Percentiles rank a stretch among this genome's conserved stretches.
Evolutionary conservation across 139 green algal species (phyloP).

Genomic region (Picochlorum costavermella): DNA sequence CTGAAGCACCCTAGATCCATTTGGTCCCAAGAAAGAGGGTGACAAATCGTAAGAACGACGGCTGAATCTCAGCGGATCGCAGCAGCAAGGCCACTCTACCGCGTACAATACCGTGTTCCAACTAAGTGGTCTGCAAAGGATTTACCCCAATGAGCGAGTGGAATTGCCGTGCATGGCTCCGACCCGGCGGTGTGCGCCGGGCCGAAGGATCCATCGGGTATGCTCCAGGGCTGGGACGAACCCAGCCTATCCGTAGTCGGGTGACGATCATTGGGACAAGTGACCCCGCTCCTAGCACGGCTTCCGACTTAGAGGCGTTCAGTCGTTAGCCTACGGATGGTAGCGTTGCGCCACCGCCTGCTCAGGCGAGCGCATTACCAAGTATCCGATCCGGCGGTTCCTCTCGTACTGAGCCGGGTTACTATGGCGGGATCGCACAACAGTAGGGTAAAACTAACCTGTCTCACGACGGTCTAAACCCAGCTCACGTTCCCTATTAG

Average conservation of each 20-base stretch:
- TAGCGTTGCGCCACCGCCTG: slow-evolving; percentile 77
- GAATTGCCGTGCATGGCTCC: slow-evolving; percentile 50
- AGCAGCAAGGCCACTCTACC: slow-evolving; percentile 78
- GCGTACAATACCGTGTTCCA: slow-evolving; percentile 77
- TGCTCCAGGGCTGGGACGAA: slow-evolving; percentile 49
- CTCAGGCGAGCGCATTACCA: slow-evolving; percentile 71
- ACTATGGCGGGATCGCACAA: slow-evolving; percentile 73
- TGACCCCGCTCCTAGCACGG: slow-evolving; percentile 56
- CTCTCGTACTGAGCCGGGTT: slow-evolving; percentile 87
- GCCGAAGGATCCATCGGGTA: slow-evolving; percentile 45
- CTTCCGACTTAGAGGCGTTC: slow-evolving; percentile 78
- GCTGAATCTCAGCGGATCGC: too few relatives aligned
- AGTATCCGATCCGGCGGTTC: slow-evolving; percentile 80
- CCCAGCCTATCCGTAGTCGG: slow-evolving; percentile 62
- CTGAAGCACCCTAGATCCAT: too few relatives aligned
- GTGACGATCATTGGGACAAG: slow-evolving; percentile 57
- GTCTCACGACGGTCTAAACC: slow-evolving; percentile 62
- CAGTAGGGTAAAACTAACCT: slow-evolving; percentile 64
- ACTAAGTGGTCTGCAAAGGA: slow-evolving; percentile 80
- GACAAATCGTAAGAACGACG: too few relatives aligned
- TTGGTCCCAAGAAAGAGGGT: too few relatives aligned
- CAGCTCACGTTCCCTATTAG: slow-evolving; percentile 74
- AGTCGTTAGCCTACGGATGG: slow-evolving; percentile 73
- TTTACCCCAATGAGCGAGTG: slow-evolving; percentile 67
- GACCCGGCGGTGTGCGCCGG: slow-evolving; percentile 27